A percentile compares a stretch with the other conserved stretches of the same genome.
phyloP scores from a whole-genome alignment of 345 rosid genomes.

The Laguncularia racemosa region DNA sequence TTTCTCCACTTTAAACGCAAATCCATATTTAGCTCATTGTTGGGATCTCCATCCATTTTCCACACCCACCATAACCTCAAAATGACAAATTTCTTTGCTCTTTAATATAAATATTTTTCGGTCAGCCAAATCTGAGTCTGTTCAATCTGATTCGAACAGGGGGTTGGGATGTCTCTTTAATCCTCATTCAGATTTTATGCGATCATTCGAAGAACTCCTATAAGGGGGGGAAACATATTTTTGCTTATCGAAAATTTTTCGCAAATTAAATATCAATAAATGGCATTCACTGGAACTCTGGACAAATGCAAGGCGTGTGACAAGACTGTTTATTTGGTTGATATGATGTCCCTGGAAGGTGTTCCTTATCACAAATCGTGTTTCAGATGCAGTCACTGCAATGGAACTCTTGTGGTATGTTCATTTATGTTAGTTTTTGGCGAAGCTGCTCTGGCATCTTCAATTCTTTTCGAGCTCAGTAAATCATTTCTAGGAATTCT shows the following conservation, averaged over 20 bases:
- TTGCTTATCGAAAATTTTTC: not conserved
- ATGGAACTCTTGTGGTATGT: slow-evolving; percentile 69
- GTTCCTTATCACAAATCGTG: slow-evolving; percentile 81
- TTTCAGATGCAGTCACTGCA: slow-evolving; percentile 94
- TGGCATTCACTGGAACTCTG: slow-evolving; percentile 87
- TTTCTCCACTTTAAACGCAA: slow-evolving; percentile 27
- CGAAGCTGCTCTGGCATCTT: not conserved
- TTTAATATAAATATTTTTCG: slow-evolving; percentile 30
- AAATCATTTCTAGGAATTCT: no score
- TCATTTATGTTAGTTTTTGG: not conserved
- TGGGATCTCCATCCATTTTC: slow-evolving; percentile 29
- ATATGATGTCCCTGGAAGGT: slow-evolving; percentile 80
- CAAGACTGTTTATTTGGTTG: slow-evolving; percentile 84
- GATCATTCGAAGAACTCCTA: no score
- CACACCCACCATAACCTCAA: slow-evolving; percentile 14
- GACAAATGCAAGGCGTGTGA: slow-evolving; percentile 93
- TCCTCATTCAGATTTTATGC: no score
- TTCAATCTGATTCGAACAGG: slow-evolving; percentile 32
- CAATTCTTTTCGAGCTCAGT: no score
- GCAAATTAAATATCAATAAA: slow-evolving; percentile 10
- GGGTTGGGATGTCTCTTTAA: no score
- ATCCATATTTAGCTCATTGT: slow-evolving; percentile 30
- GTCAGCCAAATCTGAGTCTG: slow-evolving; percentile 27
- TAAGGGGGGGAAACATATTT: no score
- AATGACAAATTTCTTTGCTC: slow-evolving; percentile 14